These are phyloP conservation scores for Neurospora discreta DNA, from an alignment of 495 filamentous ascomycete genomes.

Conservation along the genomic window DNA sequence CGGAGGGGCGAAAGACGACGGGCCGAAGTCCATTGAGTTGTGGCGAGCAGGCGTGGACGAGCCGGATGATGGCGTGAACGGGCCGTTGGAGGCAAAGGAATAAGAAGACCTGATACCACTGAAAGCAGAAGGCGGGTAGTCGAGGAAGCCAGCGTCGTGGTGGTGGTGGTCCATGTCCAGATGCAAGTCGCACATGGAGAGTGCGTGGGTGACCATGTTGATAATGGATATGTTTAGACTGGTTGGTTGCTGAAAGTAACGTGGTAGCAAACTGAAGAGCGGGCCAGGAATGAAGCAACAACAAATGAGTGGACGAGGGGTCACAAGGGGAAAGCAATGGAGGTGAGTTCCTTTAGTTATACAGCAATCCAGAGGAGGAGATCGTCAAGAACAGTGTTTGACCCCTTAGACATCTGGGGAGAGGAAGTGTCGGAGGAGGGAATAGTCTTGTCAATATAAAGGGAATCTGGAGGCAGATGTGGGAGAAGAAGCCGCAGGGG, in stretches of 20 bases:
- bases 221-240: background rate
- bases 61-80: constrained; percentile 30
- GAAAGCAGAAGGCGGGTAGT: constrained; percentile 12
- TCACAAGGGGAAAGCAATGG: constrained; percentile 5
- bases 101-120: constrained; percentile 24
- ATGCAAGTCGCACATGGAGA: constrained; percentile 11
- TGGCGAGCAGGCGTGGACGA: constrained; percentile 13
- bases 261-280: background rate
- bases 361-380: constrained; percentile 5
- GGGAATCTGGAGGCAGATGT: too few species aligned
- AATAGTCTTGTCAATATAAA: constrained; percentile 18
- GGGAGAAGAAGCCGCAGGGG: constrained; percentile 7
- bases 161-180: constrained; percentile 13
- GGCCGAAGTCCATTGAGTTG: constrained; percentile 11
- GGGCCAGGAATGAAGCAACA: too few species aligned
- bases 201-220: constrained; percentile 9
- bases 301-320: too few species aligned
- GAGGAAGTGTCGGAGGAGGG: constrained; percentile 5
- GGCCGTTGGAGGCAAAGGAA: constrained; percentile 24
- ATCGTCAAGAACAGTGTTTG: constrained; percentile 4
- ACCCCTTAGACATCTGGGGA: constrained; percentile 13
- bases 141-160: constrained; percentile 17
- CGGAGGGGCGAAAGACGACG: constrained; percentile 14
- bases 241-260: background rate
- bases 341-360: constrained; percentile 14